phyloP scores from a whole-genome alignment of 352 stramenopile species.

The Aphanomyces astaci region DNA sequence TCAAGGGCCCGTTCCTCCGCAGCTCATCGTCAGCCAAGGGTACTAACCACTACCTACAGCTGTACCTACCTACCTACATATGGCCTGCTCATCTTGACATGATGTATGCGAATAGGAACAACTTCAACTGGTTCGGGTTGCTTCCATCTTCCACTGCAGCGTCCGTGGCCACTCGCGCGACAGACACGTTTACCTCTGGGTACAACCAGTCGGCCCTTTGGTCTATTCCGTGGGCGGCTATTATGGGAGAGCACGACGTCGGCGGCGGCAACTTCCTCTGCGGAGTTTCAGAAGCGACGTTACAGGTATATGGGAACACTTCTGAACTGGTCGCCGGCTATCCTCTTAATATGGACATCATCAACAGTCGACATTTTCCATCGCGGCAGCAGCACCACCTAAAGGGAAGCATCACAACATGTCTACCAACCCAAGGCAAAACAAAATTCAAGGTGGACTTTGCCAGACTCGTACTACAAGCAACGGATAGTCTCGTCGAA shows the following conservation, averaged over 20 bases:
- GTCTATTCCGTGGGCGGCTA: constrained; percentile 48
- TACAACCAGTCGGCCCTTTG: constrained; percentile 28
- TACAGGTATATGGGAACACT: not conserved
- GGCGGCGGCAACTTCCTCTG: constrained; percentile 69
- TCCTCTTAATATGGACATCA: not conserved
- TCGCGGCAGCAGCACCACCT: not conserved
- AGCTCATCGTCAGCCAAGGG: constrained; percentile 28
- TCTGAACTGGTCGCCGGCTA: not conserved
- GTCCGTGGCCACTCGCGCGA: constrained; percentile 27
- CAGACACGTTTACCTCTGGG: constrained; percentile 27
- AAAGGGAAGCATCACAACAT: not conserved
- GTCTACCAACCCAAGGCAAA: not conserved
- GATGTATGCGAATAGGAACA: too few species aligned
- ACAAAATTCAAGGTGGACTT: not conserved
- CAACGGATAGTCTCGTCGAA: not conserved
- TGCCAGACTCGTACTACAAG: not conserved
- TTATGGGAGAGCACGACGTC: constrained; percentile 82
- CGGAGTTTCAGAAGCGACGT: constrained; percentile 22
- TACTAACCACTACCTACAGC: too few species aligned
- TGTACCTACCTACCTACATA: too few species aligned
- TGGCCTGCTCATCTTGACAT: too few species aligned
- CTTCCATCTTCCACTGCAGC: constrained; percentile 31
- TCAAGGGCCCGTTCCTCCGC: constrained; percentile 28
- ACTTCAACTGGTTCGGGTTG: constrained; percentile 14
- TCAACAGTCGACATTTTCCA: not conserved